These are phyloP conservation scores for Naegleria lovaniensis DNA, from an alignment of 208 protist genomes.

Conservation along the genomic window DNA sequence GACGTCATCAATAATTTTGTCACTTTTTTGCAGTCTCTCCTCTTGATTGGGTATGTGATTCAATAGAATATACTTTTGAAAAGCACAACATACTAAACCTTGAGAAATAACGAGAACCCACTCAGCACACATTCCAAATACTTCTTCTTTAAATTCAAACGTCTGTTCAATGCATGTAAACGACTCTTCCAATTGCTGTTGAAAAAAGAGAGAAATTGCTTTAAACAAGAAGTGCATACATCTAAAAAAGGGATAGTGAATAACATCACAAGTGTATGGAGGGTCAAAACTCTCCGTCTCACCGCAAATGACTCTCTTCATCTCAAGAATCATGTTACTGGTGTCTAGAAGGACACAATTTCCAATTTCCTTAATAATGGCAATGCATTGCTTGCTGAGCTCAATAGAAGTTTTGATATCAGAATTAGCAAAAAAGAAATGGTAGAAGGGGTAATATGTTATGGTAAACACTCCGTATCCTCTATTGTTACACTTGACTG, in stretches of 20 bases:
- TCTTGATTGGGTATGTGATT: too few species aligned
- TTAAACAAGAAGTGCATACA: not conserved
- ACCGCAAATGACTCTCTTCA: not conserved
- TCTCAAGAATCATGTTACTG: not conserved
- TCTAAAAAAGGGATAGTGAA: not conserved
- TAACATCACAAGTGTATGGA: not conserved
- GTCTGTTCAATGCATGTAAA: not conserved
- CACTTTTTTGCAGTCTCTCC: too few species aligned
- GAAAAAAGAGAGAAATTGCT: not conserved
- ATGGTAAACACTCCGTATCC: not conserved
- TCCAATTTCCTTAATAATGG: not conserved
- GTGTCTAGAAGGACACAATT: not conserved
- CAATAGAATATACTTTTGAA: too few species aligned
- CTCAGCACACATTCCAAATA: not conserved
- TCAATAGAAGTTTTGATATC: not conserved
- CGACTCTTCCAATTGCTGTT: not conserved
- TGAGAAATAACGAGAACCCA: not conserved
- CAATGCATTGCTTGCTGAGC: not conserved
- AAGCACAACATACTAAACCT: not conserved
- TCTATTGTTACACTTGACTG: not conserved
- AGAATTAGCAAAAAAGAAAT: not conserved
- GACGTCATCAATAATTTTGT: too few species aligned
- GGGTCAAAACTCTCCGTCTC: not conserved
- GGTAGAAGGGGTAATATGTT: not conserved
- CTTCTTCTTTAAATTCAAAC: not conserved